Evolutionary conservation across 768 basidiomycete species (phyloP).

Genomic region (Lepiota brunneoincarnata): DNA sequence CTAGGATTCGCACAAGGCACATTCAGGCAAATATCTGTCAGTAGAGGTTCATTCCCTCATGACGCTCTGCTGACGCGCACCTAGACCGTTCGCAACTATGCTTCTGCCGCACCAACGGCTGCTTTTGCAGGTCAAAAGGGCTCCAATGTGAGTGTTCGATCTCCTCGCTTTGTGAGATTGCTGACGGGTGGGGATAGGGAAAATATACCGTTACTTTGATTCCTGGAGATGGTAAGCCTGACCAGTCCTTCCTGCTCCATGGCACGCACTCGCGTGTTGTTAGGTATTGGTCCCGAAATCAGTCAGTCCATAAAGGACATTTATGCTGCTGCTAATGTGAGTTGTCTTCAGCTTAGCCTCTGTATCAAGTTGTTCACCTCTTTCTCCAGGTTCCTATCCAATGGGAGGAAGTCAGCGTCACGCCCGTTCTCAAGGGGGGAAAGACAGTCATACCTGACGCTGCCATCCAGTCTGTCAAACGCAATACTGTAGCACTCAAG

Average conservation of each 20-base stretch:
- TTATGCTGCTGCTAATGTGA: conserved; percentile 82
- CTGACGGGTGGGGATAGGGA: conserved; percentile 49
- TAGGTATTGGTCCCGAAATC: conserved; percentile 99
- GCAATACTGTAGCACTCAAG: conserved; percentile 97
- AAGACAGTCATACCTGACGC: conserved; percentile 95
- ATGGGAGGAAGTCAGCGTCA: conserved; percentile 99
- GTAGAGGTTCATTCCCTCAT: conserved; percentile 15
- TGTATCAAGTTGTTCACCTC: conserved; percentile 6
- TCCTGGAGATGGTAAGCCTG: conserved; percentile 84
- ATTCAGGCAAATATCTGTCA: conserved; percentile 46
- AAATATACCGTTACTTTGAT: conserved; percentile 97
- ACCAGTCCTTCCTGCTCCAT: background rate
- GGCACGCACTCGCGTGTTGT: conserved; percentile 11
- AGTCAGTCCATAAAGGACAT: conserved; percentile 94
- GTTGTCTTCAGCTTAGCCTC: conserved; percentile 11
- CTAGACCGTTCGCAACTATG: conserved; percentile 61
- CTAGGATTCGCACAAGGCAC: conserved; percentile 54
- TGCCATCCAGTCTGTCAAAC: conserved; percentile 89
- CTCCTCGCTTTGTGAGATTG: background rate
- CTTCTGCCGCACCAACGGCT: conserved; percentile 80
- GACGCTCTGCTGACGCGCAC: conserved; percentile 11
- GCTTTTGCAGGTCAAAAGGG: conserved; percentile 90
- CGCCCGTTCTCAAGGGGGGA: conserved; percentile 89
- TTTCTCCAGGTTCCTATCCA: conserved; percentile 85
- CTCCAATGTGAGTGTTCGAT: conserved; percentile 60